Base-by-base conservation (phyloP, 2,329 filamentous ascomycete genomes). In the Nothomitra cinnamomea region DNA sequence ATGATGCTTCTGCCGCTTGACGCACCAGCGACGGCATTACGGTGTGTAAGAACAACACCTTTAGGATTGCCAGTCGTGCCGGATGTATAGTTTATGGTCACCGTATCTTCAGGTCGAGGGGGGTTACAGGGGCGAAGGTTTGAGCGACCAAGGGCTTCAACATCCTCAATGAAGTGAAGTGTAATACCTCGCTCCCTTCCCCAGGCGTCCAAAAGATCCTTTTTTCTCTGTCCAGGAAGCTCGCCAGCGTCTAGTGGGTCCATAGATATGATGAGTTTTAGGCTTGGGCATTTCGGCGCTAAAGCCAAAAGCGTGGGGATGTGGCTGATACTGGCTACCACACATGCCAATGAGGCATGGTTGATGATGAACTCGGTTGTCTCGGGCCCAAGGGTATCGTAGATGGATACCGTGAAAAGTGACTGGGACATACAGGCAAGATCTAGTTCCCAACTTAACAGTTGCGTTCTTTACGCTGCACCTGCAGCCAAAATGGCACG, bases 351-450 rank as follows among this genome's bases (percentile, higher is more conserved):
- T 57, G 82, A 76, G 53, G 87, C 80, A 66, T 96, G 90, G 68
- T 94, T 94, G 71, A 96, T 84, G 67, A 98, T 95, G 70, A 86
- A 96, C 70, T 96, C 88, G 55, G 86, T 89, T 1, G 89, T 80
- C 60, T 95, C 87, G 12, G 90, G 83, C 8, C 90, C 90, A 3
- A 98, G 78, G 12, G 90, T 95, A 68, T 96, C 92, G 72, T 98
- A 98, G 51, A 98, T 82, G 3, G 90, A 95, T 54, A 98, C 88
- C 21, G 84, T 86, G 69, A 77, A 96, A 28, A 96, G 78, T 6
- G 83, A 79, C 67, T 96, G 92, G 12, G 88, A 92, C 70, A 86
- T 80, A 65, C 85, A 82, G 40, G 80, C 92, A 63, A 96, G 72
- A 72, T 96, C 90, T 87, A 54, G 6, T 24, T 13, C 13, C 1